Base-by-base conservation (phyloP, 108 stramenopile genomes). In the Pseudonitzschia delicatissima region DNA sequence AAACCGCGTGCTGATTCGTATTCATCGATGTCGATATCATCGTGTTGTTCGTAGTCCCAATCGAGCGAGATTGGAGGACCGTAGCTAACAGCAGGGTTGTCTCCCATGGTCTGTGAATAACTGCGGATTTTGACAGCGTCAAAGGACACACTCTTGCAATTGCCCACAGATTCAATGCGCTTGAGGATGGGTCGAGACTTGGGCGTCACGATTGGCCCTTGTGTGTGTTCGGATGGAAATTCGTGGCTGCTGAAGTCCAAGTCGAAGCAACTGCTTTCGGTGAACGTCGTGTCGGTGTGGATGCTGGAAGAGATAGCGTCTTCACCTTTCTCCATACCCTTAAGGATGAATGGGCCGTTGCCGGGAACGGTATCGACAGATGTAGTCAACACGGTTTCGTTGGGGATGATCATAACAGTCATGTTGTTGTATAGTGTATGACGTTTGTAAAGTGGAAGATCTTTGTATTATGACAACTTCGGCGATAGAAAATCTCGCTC, bases 61-160 rank as follows among this genome's bases (percentile, higher is more conserved):
- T 82, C 83, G 8, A 89, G 49, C 9, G 67, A 58, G 3, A 89
- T 76, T 6, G 88, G 88, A 15, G 85, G 76, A 11, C 88, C 88
- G 50, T 81, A 83, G 12, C 42, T 37, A 7, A 77, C 78, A 53
- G 60, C 64, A 4, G 88, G 88, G 60, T 89, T 75, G 51, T 89
- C 85, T 2, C 85, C 88, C 9, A 89, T 36, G 4, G 80, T 85
- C 31, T 81, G 82, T 8, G 61, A 44, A 44, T 89, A 89, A 20
- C 64, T 63, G 52, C 88, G 78, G 53, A 86, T 64, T 0, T 28
- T 7, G 29, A 89, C 67, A 12, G 58, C 23, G 32, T 69, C 49
- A 49, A 79, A 84, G 2, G 9, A 2, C 2, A 48, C 47, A 39
- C 11, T 39, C 11, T 39, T 11, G 11, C 37, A 8, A 6, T 39